These are phyloP conservation scores for Candida nitratophila DNA, from an alignment of 805 yeast genomes.

Conservation along the genomic window DNA sequence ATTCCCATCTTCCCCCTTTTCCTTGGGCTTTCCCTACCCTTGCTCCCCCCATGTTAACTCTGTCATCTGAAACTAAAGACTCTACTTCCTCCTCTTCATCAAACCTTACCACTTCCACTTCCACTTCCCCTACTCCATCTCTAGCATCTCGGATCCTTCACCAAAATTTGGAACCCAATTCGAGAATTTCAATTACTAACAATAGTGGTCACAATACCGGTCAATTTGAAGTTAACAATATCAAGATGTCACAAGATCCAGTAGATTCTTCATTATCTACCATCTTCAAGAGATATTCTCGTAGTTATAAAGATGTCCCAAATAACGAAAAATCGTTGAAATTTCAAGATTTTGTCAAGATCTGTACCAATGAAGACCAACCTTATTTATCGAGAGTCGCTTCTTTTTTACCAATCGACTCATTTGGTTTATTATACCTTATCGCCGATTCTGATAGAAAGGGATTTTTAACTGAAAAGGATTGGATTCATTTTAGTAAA, in stretches of 20 bases:
- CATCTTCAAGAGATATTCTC: conserved; percentile 37
- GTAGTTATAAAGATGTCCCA: conserved; percentile 23
- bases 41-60: conserved; percentile 80
- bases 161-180: neutral
- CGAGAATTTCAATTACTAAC: neutral
- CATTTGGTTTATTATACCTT: conserved; percentile 67
- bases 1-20: conserved; percentile 30
- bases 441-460: conserved; percentile 68
- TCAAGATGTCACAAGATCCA: neutral
- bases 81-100: conserved; percentile 55
- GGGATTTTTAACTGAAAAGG: conserved; percentile 49
- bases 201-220: neutral
- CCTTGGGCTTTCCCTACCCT: conserved; percentile 68
- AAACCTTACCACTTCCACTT: conserved; percentile 58
- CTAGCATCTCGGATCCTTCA: no score
- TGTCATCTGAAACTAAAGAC: conserved; percentile 70
- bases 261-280: conserved; percentile 19
- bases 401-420: conserved; percentile 39
- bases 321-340: conserved; percentile 26
- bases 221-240: no score
- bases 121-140: conserved; percentile 30
- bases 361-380: conserved; percentile 40
- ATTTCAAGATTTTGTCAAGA: conserved; percentile 33
- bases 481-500: conserved; percentile 69
- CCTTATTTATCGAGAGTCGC: conserved; percentile 14